Conservation (phyloP, 2,329 filamentous ascomycete species). For the Dissoconium aciculare region DNA sequence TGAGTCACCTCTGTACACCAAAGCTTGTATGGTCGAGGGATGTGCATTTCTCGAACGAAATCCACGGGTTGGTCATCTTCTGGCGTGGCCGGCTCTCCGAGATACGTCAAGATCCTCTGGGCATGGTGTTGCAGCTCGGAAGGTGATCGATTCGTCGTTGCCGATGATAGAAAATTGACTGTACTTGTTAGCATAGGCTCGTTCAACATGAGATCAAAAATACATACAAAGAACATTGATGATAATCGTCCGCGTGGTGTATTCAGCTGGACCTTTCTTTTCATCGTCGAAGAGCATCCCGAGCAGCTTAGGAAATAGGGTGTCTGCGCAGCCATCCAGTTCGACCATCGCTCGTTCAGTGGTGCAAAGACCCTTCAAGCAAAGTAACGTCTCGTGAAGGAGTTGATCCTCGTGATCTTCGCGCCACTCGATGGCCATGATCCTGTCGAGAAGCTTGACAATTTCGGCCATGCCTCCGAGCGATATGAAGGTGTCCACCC, state of each 20-base stretch:
- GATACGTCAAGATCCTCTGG: slow-evolving; percentile 57
- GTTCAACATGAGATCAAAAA: background rate
- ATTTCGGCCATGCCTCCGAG: slow-evolving; percentile 89
- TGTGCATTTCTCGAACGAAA: slow-evolving; percentile 82
- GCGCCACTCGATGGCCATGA: slow-evolving; percentile 91
- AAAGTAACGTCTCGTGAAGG: slow-evolving; percentile 80
- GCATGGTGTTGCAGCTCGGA: slow-evolving; percentile 45
- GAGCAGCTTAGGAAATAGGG: slow-evolving; percentile 72
- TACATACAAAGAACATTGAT: slow-evolving; percentile 58
- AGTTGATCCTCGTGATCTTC: slow-evolving; percentile 93
- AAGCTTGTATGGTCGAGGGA: slow-evolving; percentile 72
- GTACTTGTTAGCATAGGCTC: slow-evolving; percentile 5
- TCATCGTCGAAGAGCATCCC: slow-evolving; percentile 94
- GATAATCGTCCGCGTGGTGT: slow-evolving; percentile 80
- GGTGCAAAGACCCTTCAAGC: slow-evolving; percentile 86
- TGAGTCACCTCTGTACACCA: slow-evolving; percentile 89
- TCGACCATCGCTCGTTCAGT: slow-evolving; percentile 74
- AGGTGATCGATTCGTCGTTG: slow-evolving; percentile 28
- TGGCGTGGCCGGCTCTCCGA: slow-evolving; percentile 62
- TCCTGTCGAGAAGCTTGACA: slow-evolving; percentile 71
- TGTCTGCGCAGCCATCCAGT: slow-evolving; percentile 61
- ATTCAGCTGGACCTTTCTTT: slow-evolving; percentile 93
- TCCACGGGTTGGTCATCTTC: slow-evolving; percentile 63
- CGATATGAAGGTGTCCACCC: slow-evolving; percentile 84
- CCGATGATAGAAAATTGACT: slow-evolving; percentile 66